These are phyloP conservation scores for Microbotryum lychnidis-dioicae DNA, from an alignment of 1,284 basidiomycete genomes.

Conservation along the genomic window DNA sequence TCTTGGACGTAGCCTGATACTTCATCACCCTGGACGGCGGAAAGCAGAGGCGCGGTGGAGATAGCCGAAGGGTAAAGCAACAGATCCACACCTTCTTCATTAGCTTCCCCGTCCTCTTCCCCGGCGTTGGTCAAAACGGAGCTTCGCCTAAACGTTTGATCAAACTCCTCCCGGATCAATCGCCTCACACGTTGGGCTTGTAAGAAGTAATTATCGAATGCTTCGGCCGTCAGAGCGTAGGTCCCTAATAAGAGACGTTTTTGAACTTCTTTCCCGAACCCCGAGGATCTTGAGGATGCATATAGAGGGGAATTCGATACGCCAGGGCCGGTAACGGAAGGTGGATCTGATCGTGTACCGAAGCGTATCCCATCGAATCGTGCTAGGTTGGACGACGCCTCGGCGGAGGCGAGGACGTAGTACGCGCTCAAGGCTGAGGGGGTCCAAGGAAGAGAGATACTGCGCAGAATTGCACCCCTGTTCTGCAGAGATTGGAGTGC, in stretches of 20 bases:
- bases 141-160: constrained; percentile 50
- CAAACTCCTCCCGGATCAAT: constrained; percentile 64
- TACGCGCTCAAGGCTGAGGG: constrained; percentile 79
- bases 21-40: background rate
- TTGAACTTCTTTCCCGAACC: constrained; percentile 76
- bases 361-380: constrained; percentile 69
- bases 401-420: constrained; percentile 88
- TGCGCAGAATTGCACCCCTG: constrained; percentile 60
- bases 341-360: background rate
- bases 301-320: constrained; percentile 23
- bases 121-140: too few species aligned
- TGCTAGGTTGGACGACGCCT: constrained; percentile 87
- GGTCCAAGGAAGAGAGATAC: constrained; percentile 71
- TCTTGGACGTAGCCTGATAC: constrained; percentile 67
- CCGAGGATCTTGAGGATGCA: constrained; percentile 46
- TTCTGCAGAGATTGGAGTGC: constrained; percentile 50
- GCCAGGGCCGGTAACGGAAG: too few species aligned
- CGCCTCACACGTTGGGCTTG: constrained; percentile 77
- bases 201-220: constrained; percentile 93
- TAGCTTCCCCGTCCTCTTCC: too few species aligned
- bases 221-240: constrained; percentile 82
- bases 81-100: constrained; percentile 56
- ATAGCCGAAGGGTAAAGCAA: constrained; percentile 78
- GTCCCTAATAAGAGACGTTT: constrained; percentile 86
- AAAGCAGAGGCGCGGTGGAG: constrained; percentile 59